Evolutionary conservation across 2,329 filamentous ascomycete species (phyloP).

Genomic region (Apiospora pterosperma): DNA sequence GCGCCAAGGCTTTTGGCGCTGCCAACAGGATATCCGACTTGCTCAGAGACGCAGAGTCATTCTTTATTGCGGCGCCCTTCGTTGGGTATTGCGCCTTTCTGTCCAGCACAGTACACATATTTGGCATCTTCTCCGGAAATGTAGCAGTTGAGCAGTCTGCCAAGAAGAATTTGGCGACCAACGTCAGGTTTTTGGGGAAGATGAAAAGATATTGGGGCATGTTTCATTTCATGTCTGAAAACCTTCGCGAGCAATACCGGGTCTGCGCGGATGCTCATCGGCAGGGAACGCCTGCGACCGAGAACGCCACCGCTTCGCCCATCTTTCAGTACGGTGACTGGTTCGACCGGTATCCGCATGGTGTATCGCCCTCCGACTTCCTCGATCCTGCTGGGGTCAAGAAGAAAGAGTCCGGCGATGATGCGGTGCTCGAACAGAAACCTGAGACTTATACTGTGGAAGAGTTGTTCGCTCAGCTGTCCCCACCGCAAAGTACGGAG

Average conservation of each 20-base stretch:
- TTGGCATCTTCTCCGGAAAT: conserved; percentile 86
- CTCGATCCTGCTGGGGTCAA: conserved; percentile 67
- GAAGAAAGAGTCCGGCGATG: conserved; percentile 76
- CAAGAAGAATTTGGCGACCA: conserved; percentile 81
- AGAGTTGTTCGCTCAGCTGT: conserved; percentile 84
- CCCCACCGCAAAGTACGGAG: conserved; percentile 56
- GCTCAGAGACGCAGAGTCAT: conserved; percentile 74
- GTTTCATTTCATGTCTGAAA: conserved; percentile 96
- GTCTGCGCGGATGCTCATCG: conserved; percentile 78
- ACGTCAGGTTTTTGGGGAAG: conserved; percentile 84
- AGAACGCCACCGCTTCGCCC: conserved; percentile 48
- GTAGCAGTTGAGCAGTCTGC: conserved; percentile 69
- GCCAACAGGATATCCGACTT: conserved; percentile 85
- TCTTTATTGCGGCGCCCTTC: conserved; percentile 85
- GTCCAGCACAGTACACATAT: conserved; percentile 90
- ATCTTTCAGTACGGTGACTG: conserved; percentile 97
- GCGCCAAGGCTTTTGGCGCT: conserved; percentile 73
- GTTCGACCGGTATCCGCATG: conserved; percentile 93
- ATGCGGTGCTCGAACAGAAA: conserved; percentile 85
- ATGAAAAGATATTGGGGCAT: conserved; percentile 99
- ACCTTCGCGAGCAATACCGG: conserved; percentile 83
- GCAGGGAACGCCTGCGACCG: conserved; percentile 54
- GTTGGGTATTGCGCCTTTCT: conserved; percentile 93
- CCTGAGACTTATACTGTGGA: conserved; percentile 90
- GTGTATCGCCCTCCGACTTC: conserved; percentile 80